Percentiles rank a stretch among this genome's conserved stretches.
These are phyloP conservation scores for Penicillium bialowiezense DNA, from an alignment of 495 filamentous ascomycete genomes.

Conservation along the genomic window DNA sequence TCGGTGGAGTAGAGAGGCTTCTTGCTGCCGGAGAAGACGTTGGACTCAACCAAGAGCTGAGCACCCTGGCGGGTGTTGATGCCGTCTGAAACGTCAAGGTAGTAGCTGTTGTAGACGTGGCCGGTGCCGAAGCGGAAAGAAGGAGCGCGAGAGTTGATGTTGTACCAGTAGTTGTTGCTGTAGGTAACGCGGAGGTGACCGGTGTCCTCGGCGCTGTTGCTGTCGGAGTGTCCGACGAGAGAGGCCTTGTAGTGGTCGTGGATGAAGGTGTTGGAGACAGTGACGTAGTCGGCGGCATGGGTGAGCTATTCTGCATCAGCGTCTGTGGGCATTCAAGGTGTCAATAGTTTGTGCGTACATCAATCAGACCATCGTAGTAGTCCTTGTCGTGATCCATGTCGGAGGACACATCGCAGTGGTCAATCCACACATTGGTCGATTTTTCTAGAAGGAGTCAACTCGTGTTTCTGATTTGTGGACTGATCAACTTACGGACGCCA, in stretches of 20 bases:
- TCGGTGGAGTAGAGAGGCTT: constrained; percentile 56
- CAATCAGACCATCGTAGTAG: constrained; percentile 66
- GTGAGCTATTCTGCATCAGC: constrained; percentile 22
- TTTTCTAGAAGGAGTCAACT: constrained; percentile 23
- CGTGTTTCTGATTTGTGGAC: neutral
- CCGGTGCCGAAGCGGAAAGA: constrained; percentile 63
- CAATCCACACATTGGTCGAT: constrained; percentile 64
- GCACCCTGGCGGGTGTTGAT: constrained; percentile 67
- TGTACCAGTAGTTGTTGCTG: constrained; percentile 61
- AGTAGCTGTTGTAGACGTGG: constrained; percentile 51
- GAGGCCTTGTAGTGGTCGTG: constrained; percentile 67
- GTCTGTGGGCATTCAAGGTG: neutral
- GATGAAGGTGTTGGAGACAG: constrained; percentile 48
- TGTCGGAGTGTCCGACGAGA: constrained; percentile 56
- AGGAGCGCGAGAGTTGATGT: constrained; percentile 59
- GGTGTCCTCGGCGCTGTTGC: constrained; percentile 41
- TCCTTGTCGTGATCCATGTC: constrained; percentile 57
- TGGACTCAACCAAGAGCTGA: constrained; percentile 61
- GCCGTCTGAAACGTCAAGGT: constrained; percentile 47
- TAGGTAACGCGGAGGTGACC: constrained; percentile 59
- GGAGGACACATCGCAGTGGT: constrained; percentile 64
- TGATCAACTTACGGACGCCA: constrained; percentile 49
- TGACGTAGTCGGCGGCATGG: constrained; percentile 50
- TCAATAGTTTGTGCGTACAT: constrained; percentile 35
- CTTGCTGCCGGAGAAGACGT: constrained; percentile 47